Evolutionary conservation across 768 basidiomycete species (phyloP), one percentile per base, ranked within the genome.

Genomic region (Lactarius indigo): DNA sequence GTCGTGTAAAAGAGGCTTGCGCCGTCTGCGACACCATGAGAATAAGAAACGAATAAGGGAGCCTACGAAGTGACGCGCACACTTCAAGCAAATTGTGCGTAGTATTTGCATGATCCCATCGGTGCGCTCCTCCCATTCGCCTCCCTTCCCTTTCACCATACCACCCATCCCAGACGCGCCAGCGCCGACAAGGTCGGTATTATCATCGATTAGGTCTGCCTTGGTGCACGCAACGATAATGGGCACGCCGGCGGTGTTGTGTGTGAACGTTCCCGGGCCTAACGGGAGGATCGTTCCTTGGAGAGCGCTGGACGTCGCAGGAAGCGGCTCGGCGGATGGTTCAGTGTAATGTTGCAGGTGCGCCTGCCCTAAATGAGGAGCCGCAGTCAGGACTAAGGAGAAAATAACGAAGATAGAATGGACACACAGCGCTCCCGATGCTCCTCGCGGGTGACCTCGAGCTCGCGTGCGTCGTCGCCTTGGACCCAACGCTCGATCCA

Each of bases 21-120:
- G 28, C 96, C 97, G 73, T 98, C 96, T 97, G 68, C 2, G 13
- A 41, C 35, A 17, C n/a, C 18, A 39, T 13, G 6, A 31, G 31
- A 35, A 63, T 61, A 58, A 52, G 52, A 44, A 47, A 23, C 50
- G 68, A 37, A 54, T 54, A 57, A 57, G 20, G 35, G 54, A 42
- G 31, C 13, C n/a, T 5, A 30, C 17, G 42, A 12, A 33, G 30
- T 23, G 81, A 35, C 50, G 57, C 94, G 73, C 70, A 96, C 96
- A 97, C 78, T 93, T 92, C 60, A 98, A 78, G 74, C 94, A 96
- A 61, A 98, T 86, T 0, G 94, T 92, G 44, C 97, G 84, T 59
- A 99, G 82, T n/a, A 92, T 87, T 73, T 98, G 96, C 88, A 97
- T 96, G 5, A 98, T 81, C 47, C 91, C 90, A 74, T 99, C 97